Evolutionary conservation across 768 basidiomycete species (phyloP).

Genomic region (Boletales sp.): DNA sequence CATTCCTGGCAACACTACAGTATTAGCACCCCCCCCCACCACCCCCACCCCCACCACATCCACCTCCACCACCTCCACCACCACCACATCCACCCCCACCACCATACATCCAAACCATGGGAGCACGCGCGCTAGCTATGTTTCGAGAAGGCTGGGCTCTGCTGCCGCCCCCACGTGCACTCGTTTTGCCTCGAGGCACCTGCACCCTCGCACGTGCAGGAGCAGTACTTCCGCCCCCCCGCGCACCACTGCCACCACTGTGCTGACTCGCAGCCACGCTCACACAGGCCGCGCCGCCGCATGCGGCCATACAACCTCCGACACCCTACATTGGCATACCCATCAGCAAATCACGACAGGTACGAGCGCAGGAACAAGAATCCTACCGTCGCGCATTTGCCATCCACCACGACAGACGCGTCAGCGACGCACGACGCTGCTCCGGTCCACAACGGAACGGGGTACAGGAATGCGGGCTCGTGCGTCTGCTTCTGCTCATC

Average conservation of each 20-base stretch:
- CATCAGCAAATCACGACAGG: neutral
- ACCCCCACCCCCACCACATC: neutral
- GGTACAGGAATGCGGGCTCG: constrained; percentile 10
- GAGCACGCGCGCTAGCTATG: too few species aligned
- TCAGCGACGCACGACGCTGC: neutral
- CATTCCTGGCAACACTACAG: too few species aligned
- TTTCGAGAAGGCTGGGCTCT: too few species aligned
- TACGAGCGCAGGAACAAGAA: neutral
- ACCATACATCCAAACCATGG: too few species aligned
- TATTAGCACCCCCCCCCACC: neutral
- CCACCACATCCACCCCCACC: too few species aligned
- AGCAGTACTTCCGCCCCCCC: neutral
- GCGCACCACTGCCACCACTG: neutral
- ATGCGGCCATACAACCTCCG: constrained; percentile 1
- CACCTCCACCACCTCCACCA: neutral
- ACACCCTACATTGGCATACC: neutral
- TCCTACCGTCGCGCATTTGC: constrained; percentile 7
- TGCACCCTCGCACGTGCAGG: neutral
- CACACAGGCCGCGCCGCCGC: neutral
- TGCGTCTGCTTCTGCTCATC: neutral
- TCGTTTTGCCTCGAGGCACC: too few species aligned
- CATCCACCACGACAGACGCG: neutral
- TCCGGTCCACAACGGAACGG: constrained; percentile 2
- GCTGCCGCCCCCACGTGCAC: too few species aligned
- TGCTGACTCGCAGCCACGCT: neutral